A percentile compares a stretch with the other conserved stretches of the same genome.
phyloP scores from a whole-genome alignment of 2,329 filamentous ascomycete genomes.

The Plectosphaerella sp. region DNA sequence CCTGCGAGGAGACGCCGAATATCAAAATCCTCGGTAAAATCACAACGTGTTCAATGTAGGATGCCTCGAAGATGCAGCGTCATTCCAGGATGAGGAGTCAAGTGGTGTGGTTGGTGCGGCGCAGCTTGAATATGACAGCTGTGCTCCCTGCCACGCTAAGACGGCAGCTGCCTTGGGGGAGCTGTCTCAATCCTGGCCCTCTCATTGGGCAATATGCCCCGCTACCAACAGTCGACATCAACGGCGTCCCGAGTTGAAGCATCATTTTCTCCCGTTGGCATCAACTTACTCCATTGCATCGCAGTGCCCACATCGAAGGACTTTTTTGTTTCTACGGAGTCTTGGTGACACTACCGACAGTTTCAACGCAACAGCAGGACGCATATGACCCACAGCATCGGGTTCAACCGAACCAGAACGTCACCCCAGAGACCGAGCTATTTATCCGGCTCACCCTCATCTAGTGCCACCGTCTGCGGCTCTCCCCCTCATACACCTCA shows the following conservation, averaged over 20 bases:
- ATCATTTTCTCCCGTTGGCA: too few species aligned
- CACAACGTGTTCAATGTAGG: neutral
- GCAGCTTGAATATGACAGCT: neutral
- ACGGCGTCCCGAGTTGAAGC: too few species aligned
- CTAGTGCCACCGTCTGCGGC: neutral
- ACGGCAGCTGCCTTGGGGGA: neutral
- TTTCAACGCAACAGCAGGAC: too few species aligned
- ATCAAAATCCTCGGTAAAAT: neutral
- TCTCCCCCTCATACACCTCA: conserved; percentile 21
- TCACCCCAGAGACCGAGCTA: too few species aligned
- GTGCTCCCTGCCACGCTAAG: too few species aligned
- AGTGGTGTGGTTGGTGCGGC: neutral
- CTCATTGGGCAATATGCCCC: neutral
- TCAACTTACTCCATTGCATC: too few species aligned
- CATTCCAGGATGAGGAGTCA: neutral
- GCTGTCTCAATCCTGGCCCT: neutral
- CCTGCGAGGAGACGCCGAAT: neutral
- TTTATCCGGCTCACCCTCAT: too few species aligned
- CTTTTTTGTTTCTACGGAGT: too few species aligned
- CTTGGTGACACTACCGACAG: too few species aligned
- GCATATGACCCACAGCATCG: too few species aligned
- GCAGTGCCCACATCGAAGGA: too few species aligned
- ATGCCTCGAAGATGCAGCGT: neutral
- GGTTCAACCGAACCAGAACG: too few species aligned
- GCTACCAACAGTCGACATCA: neutral